These are phyloP conservation scores for Pleurotus djamor DNA, from an alignment of 768 basidiomycete species.

Conservation along the genomic window DNA sequence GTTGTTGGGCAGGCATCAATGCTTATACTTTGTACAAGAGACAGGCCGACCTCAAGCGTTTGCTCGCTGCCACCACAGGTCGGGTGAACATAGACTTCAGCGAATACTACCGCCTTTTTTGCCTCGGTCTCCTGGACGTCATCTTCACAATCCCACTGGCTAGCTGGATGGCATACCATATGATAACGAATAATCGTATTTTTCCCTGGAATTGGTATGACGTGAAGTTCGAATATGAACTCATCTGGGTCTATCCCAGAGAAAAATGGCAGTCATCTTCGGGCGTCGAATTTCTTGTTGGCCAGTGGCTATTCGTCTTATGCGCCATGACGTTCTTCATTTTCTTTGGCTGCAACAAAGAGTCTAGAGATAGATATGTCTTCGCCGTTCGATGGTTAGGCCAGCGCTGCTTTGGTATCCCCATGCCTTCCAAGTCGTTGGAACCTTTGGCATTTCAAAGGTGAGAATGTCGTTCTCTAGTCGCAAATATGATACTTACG, in stretches of 20 bases:
- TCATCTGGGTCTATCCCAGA: slow-evolving; percentile 22
- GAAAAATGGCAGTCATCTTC: slow-evolving; percentile 18
- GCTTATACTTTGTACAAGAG: slow-evolving; percentile 12
- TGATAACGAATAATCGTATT: slow-evolving; percentile 12
- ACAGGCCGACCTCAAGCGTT: slow-evolving; percentile 12
- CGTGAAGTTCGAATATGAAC: slow-evolving; percentile 28
- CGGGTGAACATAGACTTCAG: slow-evolving; percentile 23
- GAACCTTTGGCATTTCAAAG: not conserved
- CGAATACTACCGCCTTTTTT: slow-evolving; percentile 33
- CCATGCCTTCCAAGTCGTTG: not conserved
- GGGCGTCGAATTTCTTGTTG: slow-evolving; percentile 15
- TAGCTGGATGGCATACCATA: slow-evolving; percentile 20
- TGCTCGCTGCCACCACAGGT: slow-evolving; percentile 9
- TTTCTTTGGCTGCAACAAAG: slow-evolving; percentile 42
- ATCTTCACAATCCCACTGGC: slow-evolving; percentile 27
- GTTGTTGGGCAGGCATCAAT: not conserved
- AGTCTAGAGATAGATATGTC: slow-evolving; percentile 34
- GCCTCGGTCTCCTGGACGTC: slow-evolving; percentile 27
- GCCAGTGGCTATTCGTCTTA: slow-evolving; percentile 26
- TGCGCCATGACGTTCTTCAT: slow-evolving; percentile 38
- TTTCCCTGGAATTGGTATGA: slow-evolving; percentile 28
- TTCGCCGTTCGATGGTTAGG: not conserved
- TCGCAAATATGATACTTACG: not conserved
- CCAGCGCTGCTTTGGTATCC: not conserved
- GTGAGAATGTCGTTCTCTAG: not conserved